Evolutionary conservation across 768 basidiomycete genomes (phyloP), one percentile per base, ranked within the genome.

Genomic region (Lactarius sp.): DNA sequence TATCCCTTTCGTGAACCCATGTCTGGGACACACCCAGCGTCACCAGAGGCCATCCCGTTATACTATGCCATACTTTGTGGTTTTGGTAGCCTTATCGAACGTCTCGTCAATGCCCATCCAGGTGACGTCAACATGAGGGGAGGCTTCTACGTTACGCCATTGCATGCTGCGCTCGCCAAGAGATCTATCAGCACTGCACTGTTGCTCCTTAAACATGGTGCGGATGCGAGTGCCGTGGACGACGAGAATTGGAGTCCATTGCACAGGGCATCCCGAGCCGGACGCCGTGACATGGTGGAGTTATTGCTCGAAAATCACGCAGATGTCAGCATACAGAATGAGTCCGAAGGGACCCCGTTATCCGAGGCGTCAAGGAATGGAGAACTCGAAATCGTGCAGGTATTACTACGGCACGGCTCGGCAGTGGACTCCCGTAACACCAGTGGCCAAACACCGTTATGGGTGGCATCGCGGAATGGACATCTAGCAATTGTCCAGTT

Each of bases 1-100:
- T 4, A 9, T 14, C 42, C 39, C 12, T 52, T 27, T 7, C 8
- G 31, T 3, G 20, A 27, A 0, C 18, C 14, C 34, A 49, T 61
- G 27, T n/a, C 13, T 4, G 16, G 12, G 3, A 6, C 10, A 1
- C n/a, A 4, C n/a, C 47, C 60, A 6, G 1, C 2, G 20, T 2
- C 2, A 9, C 53, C 60, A 7, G 4, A 34, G n/a, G 60, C 50
- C 2, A 1, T 16, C 6, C 39, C 61, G 7, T 31, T 57, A 37
- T 62, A 57, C 7, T 62, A 57, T 44, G 61, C 61, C 0, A 13
- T 50, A 10, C 20, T 51, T 0, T 57, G 49, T 46, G 61, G 61
- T 4, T 46, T 62, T 10, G 0, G 1, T 10, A 0, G 6, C 16
- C 12, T 62, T 37, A 49, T 52, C 0, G 14, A 52, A 12, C 16